Base-by-base conservation (phyloP, 169 alveolate genomes). In the Plasmodium knowlesi region DNA sequence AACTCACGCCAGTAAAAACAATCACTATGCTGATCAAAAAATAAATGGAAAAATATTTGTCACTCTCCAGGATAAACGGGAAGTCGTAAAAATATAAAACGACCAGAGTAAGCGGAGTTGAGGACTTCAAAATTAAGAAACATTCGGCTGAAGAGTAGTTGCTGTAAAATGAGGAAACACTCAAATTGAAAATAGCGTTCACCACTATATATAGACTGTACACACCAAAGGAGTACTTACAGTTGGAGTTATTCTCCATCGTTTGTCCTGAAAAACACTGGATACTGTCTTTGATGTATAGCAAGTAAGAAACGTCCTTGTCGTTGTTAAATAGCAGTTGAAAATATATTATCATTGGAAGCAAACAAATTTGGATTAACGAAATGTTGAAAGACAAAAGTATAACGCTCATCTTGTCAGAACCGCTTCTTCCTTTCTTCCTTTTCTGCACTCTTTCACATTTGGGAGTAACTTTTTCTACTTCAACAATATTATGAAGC, bases 111-210 rank as follows among this genome's bases (percentile, higher is more conserved):
- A 89, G 70, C 5, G 94, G 94, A 2, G 94, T 89, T 3, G 94
- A 89, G 1, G 94, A 89, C 53, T 89, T 89, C 82, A 89, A 89
- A 57, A 89, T 89, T 61, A 89, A 8, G 37, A 89, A 89, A 22
- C 94, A 89, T 19, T 89, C 94, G 5, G 94, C 94, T 57, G 94
- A 89, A 1, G 94, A 89, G 41, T 89, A 89, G 12, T 78, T 89
- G 10, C 89, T 89, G 34, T 79, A 89, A 61, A 89, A 89, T 3
- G 88, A 78, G 0, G 94, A 78, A 32, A 89, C 94, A 34, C 94
- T 89, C 73, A 89, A 57, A 57, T 89, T 89, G 22, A 89, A 89
- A 41, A 89, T 57, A 25, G 82, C 82, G 70, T 89, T 89, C 34
- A 89, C 83, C 30, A 89, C 70, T 41, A 89, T 89, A 53, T 89